Base-by-base conservation (phyloP, 148 eudicot species). In the Tetragonia tetragonoides region DNA sequence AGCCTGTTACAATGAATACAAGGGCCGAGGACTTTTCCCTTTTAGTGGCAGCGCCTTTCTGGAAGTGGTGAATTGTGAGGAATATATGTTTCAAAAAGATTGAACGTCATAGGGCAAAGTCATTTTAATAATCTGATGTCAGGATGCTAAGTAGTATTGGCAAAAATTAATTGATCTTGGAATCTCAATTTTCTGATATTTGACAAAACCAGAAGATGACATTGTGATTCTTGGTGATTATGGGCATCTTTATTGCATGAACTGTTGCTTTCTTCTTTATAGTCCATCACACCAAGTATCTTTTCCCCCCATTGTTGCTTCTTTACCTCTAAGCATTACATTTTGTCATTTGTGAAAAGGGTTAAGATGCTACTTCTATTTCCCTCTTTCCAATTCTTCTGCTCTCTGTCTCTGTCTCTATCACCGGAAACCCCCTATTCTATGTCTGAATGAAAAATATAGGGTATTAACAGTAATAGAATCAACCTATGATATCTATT, bases 11-110 rank as follows among this genome's bases (percentile, higher is more conserved):
- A 60, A 6, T 10, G 11, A n/a, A 17, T 60, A 60, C 23, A 60
- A 17, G 4, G 28, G n/a, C 0, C 2, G 6, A 21, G 3, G n/a
- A 17, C 15, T 57, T 7, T 78, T 78, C 70, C 64, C 37, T 18
- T 6, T n/a, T 69, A 78, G 75, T 78, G 80, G 46, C 70, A 70
- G 54, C 70, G 57, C 67, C 67, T 78, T 70, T 78, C 38, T 20
- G 39, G 67, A 57, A 68, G 66, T 69, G 47, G 66, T 44, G 41
- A 78, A 62, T 78, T 63, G 70, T 41, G 23, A 71, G 57, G 80
- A 78, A 78, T 71, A 61, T 70, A 70, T 70, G 68, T 77, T 56
- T 17, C 42, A 17, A 59, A 65, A 44, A 63, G 78, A 28, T 3
- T 44, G 53, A 74, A 42, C 68, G 53, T 5, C 2, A 39, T 24